Percentiles rank a stretch among this genome's conserved stretches.
Conservation (phyloP, 129 eudicot genomes). For the Saposhnikovia divaricata region DNA sequence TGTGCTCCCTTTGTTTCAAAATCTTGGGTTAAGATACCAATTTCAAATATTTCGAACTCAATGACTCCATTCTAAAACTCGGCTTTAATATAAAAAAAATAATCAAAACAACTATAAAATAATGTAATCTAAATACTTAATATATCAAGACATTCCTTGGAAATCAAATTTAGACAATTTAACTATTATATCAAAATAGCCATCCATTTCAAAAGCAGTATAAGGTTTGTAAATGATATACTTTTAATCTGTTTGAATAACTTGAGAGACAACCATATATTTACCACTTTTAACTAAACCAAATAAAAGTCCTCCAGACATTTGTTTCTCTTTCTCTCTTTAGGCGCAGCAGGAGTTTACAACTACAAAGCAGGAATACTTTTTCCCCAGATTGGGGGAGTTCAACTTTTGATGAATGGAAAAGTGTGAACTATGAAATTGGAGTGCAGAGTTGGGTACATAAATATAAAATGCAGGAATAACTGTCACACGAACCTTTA, state of each 20-base stretch:
- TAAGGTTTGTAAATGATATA: neutral
- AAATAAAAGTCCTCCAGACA: neutral
- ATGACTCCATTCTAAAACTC: neutral
- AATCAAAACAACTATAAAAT: neutral
- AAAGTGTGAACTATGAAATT: neutral
- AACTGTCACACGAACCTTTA: constrained; percentile 45
- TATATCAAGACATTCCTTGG: neutral
- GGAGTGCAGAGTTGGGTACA: neutral
- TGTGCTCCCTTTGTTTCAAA: neutral
- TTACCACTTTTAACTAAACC: neutral
- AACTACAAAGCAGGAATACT: neutral
- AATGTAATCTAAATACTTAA: neutral
- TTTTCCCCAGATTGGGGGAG: neutral
- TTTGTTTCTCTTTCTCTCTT: no score
- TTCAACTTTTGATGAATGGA: neutral
- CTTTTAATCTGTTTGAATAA: neutral
- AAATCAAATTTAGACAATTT: neutral
- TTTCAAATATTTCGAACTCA: neutral
- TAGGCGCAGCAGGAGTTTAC: neutral
- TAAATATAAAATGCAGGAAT: neutral
- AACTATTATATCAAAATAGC: neutral
- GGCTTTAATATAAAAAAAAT: neutral
- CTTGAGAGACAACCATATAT: neutral
- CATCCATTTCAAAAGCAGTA: neutral
- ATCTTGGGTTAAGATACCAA: neutral